Percentiles rank a stretch among this genome's conserved stretches.
Conservation (phyloP, 2,329 filamentous ascomycete genomes). For the Dactylellina sp. region DNA sequence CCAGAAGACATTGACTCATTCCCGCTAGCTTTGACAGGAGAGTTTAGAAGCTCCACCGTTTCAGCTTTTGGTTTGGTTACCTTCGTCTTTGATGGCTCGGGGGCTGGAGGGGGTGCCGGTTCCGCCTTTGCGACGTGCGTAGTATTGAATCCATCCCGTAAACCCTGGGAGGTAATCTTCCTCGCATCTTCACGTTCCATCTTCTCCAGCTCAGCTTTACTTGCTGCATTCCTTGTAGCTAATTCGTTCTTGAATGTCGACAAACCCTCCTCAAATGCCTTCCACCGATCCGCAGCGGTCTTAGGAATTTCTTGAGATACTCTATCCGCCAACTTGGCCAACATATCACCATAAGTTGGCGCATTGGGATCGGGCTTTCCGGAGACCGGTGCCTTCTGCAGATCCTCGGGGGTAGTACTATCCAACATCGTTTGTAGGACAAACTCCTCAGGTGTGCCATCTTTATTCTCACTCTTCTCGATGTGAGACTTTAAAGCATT, state of each 20-base stretch:
- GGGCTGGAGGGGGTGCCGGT: conserved; percentile 12
- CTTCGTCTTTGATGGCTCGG: conserved; percentile 64
- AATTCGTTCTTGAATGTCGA: conserved; percentile 82
- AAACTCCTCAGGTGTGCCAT: conserved; percentile 77
- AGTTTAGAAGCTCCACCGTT: conserved; percentile 81
- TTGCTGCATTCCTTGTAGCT: conserved; percentile 78
- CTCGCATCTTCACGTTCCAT: conserved; percentile 84
- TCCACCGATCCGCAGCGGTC: conserved; percentile 75
- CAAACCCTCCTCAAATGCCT: conserved; percentile 82
- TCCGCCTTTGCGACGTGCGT: conserved; percentile 79
- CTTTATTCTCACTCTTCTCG: conserved; percentile 70
- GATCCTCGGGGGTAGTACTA: conserved; percentile 55
- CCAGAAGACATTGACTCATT: conserved; percentile 69
- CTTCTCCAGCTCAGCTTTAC: conserved; percentile 78
- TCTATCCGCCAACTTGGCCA: conserved; percentile 93
- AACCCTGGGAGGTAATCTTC: conserved; percentile 93
- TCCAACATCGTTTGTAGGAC: conserved; percentile 92
- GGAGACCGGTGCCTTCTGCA: conserved; percentile 35
- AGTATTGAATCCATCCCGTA: conserved; percentile 90
- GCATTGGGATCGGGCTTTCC: conserved; percentile 65
- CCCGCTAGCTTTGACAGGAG: conserved; percentile 66
- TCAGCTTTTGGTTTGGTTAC: conserved; percentile 65
- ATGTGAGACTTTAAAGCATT: conserved; percentile 79
- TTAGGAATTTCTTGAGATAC: conserved; percentile 88
- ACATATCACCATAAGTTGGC: conserved; percentile 94